These are phyloP conservation scores for Dicorynia guianensis DNA, from an alignment of 306 rosid species.

Conservation along the genomic window DNA sequence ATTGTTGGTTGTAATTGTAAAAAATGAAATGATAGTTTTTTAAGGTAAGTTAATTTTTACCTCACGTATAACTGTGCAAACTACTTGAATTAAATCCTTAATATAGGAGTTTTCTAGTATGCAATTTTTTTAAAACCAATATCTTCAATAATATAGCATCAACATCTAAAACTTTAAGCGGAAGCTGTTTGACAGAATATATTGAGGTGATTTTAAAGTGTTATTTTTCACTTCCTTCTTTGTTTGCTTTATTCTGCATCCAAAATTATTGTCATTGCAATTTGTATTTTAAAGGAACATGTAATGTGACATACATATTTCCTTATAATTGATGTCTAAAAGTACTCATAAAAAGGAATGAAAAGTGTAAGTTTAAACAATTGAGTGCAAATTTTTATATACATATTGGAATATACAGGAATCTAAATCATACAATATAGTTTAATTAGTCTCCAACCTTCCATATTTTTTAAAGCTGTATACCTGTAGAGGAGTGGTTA, in stretches of 20 bases:
- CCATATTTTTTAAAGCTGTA: not conserved
- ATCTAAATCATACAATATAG: not conserved
- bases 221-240: not conserved
- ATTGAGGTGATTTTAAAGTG: too few species aligned
- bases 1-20: conserved; percentile 1
- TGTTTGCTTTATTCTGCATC: not conserved
- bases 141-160: too few species aligned
- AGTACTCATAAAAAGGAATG: not conserved
- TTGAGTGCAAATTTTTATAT: not conserved
- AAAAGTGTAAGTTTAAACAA: too few species aligned
- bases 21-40: not conserved
- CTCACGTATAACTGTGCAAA: not conserved
- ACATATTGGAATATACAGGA: not conserved
- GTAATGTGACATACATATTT: not conserved
- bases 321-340: not conserved
- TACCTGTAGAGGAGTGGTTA: not conserved
- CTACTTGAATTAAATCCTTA: not conserved
- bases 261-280: not conserved
- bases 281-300: not conserved
- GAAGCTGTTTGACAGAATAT: too few species aligned
- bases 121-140: not conserved
- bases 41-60: not conserved
- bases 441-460: not conserved
- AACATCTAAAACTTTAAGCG: too few species aligned
- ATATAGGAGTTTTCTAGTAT: not conserved